Base-by-base conservation (phyloP, 768 basidiomycete species). In the Collybia sp. region DNA sequence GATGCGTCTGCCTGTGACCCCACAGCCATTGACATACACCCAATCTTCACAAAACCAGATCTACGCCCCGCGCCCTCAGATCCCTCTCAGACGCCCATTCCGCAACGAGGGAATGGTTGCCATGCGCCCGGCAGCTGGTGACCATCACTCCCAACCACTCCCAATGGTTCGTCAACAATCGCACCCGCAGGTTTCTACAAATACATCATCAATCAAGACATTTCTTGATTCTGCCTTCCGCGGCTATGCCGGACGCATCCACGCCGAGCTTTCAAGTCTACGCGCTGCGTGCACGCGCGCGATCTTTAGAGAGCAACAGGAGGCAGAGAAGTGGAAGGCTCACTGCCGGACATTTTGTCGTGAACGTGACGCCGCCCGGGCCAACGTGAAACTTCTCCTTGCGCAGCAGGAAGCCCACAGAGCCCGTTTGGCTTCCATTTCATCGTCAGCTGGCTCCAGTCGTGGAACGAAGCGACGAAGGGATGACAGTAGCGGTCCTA, bases 321-420 rank as follows among this genome's bases (percentile, higher is more conserved):
- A 64, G 35, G 54, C 54, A 39, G 60, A 62, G 46, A 51, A 55
- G 44, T 60, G 65, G 49, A 57, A 62, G 30, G 36, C 53, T 3
- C 48, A 66, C 3, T 69, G 66, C 33, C 35, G 61, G n/a, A 48
- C 55, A 30, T 51, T 68, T 33, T 59, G 61, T 49, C 49, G 50
- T 38, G 68, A 70, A 53, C 57, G 69, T 20, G 68, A 70, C 47
- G 47, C 57, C 8, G 66, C 63, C 11, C 52, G 63, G 48, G 65
- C 63, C 40, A 56, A 55, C 42, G 50, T 67, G 13, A 54, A 56
- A 6, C 56, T 52, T 0, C 51, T 67, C n/a, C 47, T 63, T 10
- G 59, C 59, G 34, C 25, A 25, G 25, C 25, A 25, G 25, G 25
- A 25, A 25, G 25, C 25, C 25, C 25, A 25, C 25, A 25, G 25